Evolutionary conservation across 225 moss, liverwort and hornwort genomes (phyloP).

Genomic region (Pseudoscleropodium purum): DNA sequence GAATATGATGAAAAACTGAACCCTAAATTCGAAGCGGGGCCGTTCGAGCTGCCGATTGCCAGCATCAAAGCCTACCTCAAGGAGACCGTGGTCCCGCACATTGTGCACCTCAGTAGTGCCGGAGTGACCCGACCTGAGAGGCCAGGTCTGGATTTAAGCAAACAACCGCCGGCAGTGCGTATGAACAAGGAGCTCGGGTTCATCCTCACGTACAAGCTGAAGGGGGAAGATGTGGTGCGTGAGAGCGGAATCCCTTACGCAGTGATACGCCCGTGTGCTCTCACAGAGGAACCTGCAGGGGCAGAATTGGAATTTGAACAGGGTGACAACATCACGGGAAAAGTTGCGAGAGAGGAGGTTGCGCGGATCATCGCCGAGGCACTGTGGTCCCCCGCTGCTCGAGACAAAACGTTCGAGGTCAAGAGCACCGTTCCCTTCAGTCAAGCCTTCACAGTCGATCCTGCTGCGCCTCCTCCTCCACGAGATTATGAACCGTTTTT

Average conservation of each 20-base stretch:
- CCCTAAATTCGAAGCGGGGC: slow-evolving; percentile 67
- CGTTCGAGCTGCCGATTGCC: slow-evolving; percentile 71
- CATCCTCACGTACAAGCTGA: slow-evolving; percentile 83
- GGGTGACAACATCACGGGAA: slow-evolving; percentile 88
- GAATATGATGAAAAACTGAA: slow-evolving; percentile 73
- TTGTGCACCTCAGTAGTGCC: slow-evolving; percentile 81
- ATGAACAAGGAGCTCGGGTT: slow-evolving; percentile 84
- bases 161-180: slow-evolving; percentile 90
- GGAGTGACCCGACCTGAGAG: slow-evolving; percentile 84
- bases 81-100: slow-evolving; percentile 55
- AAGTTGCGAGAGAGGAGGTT: slow-evolving; percentile 74
- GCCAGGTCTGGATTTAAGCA: slow-evolving; percentile 81
- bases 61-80: slow-evolving; percentile 66
- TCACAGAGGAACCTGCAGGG: slow-evolving; percentile 96
- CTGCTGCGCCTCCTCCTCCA: slow-evolving; percentile 42
- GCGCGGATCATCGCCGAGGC: slow-evolving; percentile 63
- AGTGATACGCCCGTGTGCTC: slow-evolving; percentile 72
- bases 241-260: slow-evolving; percentile 72
- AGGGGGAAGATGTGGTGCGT: slow-evolving; percentile 74
- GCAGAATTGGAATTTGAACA: slow-evolving; percentile 85
- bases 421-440: slow-evolving; percentile 94
- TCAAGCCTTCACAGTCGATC: slow-evolving; percentile 61
- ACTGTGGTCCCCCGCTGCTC: slow-evolving; percentile 47
- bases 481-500: slow-evolving; percentile 55
- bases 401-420: slow-evolving; percentile 85